These are phyloP conservation scores for Backusella sp. DNA, from an alignment of 192 early-diverging fungal genomes.

Conservation along the genomic window DNA sequence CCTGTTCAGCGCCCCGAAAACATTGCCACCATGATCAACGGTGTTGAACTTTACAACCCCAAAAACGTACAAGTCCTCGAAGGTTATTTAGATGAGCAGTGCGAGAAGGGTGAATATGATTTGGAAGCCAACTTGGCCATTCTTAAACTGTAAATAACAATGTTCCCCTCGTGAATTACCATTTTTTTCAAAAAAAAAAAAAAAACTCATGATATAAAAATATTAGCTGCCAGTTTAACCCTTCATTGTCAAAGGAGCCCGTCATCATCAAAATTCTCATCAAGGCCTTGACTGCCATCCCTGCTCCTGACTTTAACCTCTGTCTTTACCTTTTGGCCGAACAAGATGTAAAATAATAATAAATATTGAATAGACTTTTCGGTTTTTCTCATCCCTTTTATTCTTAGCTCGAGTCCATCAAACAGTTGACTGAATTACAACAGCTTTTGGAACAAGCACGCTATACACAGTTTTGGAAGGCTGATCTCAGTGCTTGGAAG, in stretches of 20 bases:
- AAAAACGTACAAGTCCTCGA: conserved; percentile 83
- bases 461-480: conserved; percentile 78
- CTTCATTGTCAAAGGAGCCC: conserved; percentile 65
- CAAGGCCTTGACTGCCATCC: conserved; percentile 81
- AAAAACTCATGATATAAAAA: background rate
- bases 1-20: conserved; percentile 60
- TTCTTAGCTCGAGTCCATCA: conserved; percentile 38
- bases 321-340: conserved; percentile 85
- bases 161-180: background rate
- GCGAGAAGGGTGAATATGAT: conserved; percentile 80
- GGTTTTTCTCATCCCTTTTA: background rate
- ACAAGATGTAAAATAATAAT: conserved; percentile 46
- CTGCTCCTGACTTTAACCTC: conserved; percentile 88
- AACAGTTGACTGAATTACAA: conserved; percentile 68
- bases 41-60: conserved; percentile 90
- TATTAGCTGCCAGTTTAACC: conserved; percentile 88
- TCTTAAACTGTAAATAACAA: conserved; percentile 72
- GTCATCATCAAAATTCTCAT: conserved; percentile 74
- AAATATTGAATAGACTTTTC: background rate
- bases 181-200: background rate
- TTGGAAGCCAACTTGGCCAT: conserved; percentile 89
- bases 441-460: conserved; percentile 75
- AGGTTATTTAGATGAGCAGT: conserved; percentile 78
- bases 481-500: conserved; percentile 55
- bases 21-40: conserved; percentile 73